Conservation (phyloP, 208 protist genomes). For the Acanthamoeba castellanii region DNA sequence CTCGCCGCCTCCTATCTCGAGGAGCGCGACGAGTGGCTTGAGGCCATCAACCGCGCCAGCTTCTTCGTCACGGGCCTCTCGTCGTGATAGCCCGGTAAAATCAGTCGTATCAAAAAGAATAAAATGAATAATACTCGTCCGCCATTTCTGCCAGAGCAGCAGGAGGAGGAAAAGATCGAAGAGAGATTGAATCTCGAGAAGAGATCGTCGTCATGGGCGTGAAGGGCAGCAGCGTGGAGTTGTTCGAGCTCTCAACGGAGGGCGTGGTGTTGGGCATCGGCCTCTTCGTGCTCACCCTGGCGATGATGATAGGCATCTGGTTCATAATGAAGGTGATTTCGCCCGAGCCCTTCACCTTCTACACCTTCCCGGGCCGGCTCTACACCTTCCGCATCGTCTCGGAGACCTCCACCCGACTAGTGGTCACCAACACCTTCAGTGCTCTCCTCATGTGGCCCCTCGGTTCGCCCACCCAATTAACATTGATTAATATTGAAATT, state of each 20-base stretch:
- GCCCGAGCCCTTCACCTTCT: constrained; percentile 36
- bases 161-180: background rate
- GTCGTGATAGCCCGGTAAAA: background rate
- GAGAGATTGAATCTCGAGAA: background rate
- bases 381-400: constrained; percentile 34
- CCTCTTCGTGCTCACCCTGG: constrained; percentile 20
- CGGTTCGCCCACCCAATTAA: background rate
- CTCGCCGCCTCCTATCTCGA: background rate
- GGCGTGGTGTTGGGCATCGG: constrained; percentile 27
- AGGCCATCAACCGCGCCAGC: background rate
- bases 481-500: too few relatives aligned
- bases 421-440: constrained; percentile 51
- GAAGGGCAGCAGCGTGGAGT: constrained; percentile 20
- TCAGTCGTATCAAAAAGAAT: background rate
- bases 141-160: background rate
- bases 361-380: constrained; percentile 36
- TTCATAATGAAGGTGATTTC: constrained; percentile 51
- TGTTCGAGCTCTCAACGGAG: constrained; percentile 9
- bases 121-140: too few relatives aligned
- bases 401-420: background rate
- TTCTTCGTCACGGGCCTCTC: background rate
- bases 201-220: constrained; percentile 1
- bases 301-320: constrained; percentile 40
- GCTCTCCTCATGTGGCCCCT: constrained; percentile 40
- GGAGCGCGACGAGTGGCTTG: constrained; percentile 11